Base-by-base conservation (phyloP, 2,329 filamentous ascomycete species). In the Atkinsonella texensis region DNA sequence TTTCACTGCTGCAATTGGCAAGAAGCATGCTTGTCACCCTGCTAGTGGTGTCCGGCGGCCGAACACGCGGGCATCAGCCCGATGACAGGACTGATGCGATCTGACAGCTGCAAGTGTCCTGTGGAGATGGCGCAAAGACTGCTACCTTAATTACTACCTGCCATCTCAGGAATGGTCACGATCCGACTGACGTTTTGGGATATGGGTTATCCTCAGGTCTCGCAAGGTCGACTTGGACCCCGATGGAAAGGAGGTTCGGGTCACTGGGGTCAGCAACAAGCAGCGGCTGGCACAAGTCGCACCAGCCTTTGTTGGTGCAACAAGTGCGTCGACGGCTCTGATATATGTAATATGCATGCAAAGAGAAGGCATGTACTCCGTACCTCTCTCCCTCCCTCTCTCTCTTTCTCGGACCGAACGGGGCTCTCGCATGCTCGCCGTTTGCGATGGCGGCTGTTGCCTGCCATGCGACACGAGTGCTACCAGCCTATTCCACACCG, bases 331-430 rank as follows among this genome's bases (percentile, higher is more conserved):
- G 5, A 28, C 7, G 28, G 28, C 28, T 28, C 7, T 28, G 1
- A 7, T 3, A 23, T 23, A 28, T 8, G 5, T 28, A 28, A 28
- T 28, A 28, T 28, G 28, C 28, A 28, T 28, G 28, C 28, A 28
- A 28, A 23, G 20, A 4, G 2, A 23, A 23, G 20, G 28, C 28
- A 28, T 28, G 5, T 28, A 28, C 20, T 23, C 20, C 4, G 20
- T 23, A 28, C 28, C 4, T 28, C 4, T 28, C 28, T 15, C 23
- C 5, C 20, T 23, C 20, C 20, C 20, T n/a, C 39, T 49, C 20
- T 23, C 20, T 23, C 20, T 23, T 6, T n/a, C 39, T 49, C 48
- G 48, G 48, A 49, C 48, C 40, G 48, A 49, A 44, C 40, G n/a
- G 48, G 32, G 42, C 31, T 23, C 48, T 38, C 17, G 46, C 48